These are phyloP conservation scores for Fraxinus paxiana DNA, from an alignment of 305 asterid genomes.

Conservation along the genomic window DNA sequence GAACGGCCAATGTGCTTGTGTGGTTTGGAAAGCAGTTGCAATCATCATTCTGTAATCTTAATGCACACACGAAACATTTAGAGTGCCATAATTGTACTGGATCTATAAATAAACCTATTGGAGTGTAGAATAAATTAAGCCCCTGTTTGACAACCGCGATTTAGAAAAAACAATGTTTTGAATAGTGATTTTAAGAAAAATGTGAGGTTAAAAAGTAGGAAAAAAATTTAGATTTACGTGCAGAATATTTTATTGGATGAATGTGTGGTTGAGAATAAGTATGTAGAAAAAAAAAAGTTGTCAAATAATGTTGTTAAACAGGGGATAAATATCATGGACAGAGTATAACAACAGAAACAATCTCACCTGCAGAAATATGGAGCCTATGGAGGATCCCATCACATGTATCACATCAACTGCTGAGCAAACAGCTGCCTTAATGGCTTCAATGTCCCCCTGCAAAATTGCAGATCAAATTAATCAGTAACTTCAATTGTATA, in stretches of 20 bases:
- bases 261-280: not conserved
- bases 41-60: not conserved
- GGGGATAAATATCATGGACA: not conserved
- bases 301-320: not conserved
- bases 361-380: slow-evolving; percentile 51
- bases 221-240: not conserved
- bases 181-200: not conserved
- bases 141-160: not conserved
- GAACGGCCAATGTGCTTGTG: not conserved
- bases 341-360: slow-evolving; percentile 11
- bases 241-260: not conserved
- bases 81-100: not conserved
- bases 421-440: slow-evolving; percentile 58
- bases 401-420: slow-evolving; percentile 71
- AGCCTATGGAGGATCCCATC: slow-evolving; percentile 54
- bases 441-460: slow-evolving; percentile 63
- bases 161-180: not conserved
- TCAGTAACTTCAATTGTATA: slow-evolving; percentile 5
- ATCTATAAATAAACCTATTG: not conserved
- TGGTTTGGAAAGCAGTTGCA: not conserved
- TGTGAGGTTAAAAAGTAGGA: not conserved
- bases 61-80: not conserved
- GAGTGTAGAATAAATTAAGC: not conserved
- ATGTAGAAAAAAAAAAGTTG: not conserved
- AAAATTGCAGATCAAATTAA: slow-evolving; percentile 19